Evolutionary conservation across 371 early-diverging fungal genomes (phyloP).

Genomic region (Mucor irregularis): DNA sequence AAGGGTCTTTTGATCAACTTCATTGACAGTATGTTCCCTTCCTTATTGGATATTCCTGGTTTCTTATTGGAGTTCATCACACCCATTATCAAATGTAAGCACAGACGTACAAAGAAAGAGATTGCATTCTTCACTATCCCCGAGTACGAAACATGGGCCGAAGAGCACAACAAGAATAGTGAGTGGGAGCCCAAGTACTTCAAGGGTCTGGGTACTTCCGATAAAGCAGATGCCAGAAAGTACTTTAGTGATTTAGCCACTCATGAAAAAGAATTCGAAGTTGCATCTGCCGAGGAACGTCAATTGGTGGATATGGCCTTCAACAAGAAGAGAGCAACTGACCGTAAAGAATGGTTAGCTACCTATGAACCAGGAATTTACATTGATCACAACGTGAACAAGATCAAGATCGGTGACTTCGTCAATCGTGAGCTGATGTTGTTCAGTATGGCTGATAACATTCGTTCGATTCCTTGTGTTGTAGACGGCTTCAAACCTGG

Average conservation of each 20-base stretch:
- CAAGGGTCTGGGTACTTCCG: conserved; percentile 99
- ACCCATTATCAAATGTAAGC: conserved; percentile 91
- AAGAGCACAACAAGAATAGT: conserved; percentile 59
- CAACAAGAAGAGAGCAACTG: conserved; percentile 95
- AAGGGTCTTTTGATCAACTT: conserved; percentile 99
- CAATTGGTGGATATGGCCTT: conserved; percentile 97
- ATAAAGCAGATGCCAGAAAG: conserved; percentile 89
- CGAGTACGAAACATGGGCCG: conserved; percentile 95
- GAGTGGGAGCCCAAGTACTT: conserved; percentile 96
- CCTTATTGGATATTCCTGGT: conserved; percentile 90
- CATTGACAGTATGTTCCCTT: conserved; percentile 97
- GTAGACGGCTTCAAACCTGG: conserved; percentile 99
- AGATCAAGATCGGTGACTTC: conserved; percentile 93
- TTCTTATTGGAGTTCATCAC: conserved; percentile 99
- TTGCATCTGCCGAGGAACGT: conserved; percentile 70
- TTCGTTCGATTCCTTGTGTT: conserved; percentile 96
- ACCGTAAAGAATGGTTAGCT: conserved; percentile 97
- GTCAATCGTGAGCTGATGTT: conserved; percentile 98
- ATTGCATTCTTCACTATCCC: conserved; percentile 95
- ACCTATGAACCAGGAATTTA: conserved; percentile 91
- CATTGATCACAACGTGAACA: conserved; percentile 83
- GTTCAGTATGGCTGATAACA: conserved; percentile 98
- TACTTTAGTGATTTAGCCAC: conserved; percentile 87
- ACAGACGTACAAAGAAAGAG: conserved; percentile 60
- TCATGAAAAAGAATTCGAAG: conserved; percentile 91